Evolutionary conservation across 2,329 filamentous ascomycete species (phyloP), one percentile per base, ranked within the genome.

Genomic region (Cercospora sp.): DNA sequence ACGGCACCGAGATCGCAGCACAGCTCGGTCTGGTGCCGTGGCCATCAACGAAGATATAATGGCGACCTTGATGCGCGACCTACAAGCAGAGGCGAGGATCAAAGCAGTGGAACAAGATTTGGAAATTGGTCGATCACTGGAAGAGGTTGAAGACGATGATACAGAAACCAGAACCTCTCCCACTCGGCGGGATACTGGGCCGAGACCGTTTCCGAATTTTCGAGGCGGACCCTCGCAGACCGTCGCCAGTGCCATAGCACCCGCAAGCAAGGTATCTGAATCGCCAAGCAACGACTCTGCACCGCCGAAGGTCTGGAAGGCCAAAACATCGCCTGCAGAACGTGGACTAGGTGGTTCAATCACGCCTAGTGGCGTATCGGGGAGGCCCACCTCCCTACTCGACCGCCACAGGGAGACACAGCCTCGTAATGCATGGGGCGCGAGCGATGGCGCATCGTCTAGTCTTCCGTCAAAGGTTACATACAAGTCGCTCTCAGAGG

Each of bases 261-360:
- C 61, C n/a, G 28, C 60, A 13, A 36, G 59, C 28, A 62, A 42
- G 23, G 55, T 20, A 28, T n/a, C 65, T 26, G 48, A 40, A 28
- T 59, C 42, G 36, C 20, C 30, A 60, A 45, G 30, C n/a, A 36
- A 60, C 9, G 59, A 45, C 6, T 5, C 20, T n/a, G 20, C n/a
- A 8, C 23, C 58, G 18, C 40, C 60, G 5, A 65, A 64, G 30
- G 67, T 58, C 16, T 67, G 61, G 64, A 68, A 65, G 23, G 68
- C 68, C 13, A 69, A 69, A 51, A 69, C 68, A 48, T 69, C 65
- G 16, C 68, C 68, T 12, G 62, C 51, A 20, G 59, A 61, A 23
- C 67, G 68, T 20, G 68, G 68, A 12, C 62, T 61, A 20, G 57
- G 68, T 23, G 65, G 63, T 2, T 26, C 48, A 9, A 20, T 68